phyloP scores from a whole-genome alignment of 192 early-diverging fungal genomes.

The Chytriomyces sp. region DNA sequence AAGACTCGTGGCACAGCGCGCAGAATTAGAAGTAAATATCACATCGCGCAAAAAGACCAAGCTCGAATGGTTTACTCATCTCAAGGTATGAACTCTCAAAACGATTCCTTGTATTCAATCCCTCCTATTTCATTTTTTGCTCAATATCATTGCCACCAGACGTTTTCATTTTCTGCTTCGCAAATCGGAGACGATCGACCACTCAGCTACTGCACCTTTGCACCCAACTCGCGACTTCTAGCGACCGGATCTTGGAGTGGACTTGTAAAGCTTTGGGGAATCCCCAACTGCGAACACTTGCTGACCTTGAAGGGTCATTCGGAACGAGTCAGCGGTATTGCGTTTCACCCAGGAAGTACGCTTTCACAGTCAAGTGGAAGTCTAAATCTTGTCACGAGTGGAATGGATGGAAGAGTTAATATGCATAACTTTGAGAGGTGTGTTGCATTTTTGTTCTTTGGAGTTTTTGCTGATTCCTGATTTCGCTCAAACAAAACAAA shows the following conservation, averaged over 20 bases:
- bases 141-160: slow-evolving; percentile 10
- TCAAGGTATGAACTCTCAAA: slow-evolving; percentile 60
- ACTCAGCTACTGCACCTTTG: slow-evolving; percentile 74
- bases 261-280: slow-evolving; percentile 82
- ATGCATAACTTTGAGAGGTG: slow-evolving; percentile 86
- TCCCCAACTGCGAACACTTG: slow-evolving; percentile 72
- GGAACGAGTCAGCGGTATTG: slow-evolving; percentile 86
- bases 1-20: slow-evolving; percentile 68
- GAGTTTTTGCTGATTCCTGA: slow-evolving; percentile 14
- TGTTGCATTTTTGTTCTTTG: slow-evolving; percentile 8
- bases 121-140: neutral
- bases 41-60: slow-evolving; percentile 70
- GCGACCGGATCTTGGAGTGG: slow-evolving; percentile 89
- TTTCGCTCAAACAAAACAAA: slow-evolving; percentile 12
- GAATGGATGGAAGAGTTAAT: slow-evolving; percentile 76
- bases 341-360: slow-evolving; percentile 84
- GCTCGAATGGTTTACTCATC: slow-evolving; percentile 72
- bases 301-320: slow-evolving; percentile 76
- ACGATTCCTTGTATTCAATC: neutral
- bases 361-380: slow-evolving; percentile 56
- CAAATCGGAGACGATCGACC: slow-evolving; percentile 92
- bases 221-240: slow-evolving; percentile 77
- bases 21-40: slow-evolving; percentile 70
- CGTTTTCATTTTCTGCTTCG: slow-evolving; percentile 48
- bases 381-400: slow-evolving; percentile 84